phyloP scores from a whole-genome alignment of 441 rosid species.

The Macaranga tanarius region DNA sequence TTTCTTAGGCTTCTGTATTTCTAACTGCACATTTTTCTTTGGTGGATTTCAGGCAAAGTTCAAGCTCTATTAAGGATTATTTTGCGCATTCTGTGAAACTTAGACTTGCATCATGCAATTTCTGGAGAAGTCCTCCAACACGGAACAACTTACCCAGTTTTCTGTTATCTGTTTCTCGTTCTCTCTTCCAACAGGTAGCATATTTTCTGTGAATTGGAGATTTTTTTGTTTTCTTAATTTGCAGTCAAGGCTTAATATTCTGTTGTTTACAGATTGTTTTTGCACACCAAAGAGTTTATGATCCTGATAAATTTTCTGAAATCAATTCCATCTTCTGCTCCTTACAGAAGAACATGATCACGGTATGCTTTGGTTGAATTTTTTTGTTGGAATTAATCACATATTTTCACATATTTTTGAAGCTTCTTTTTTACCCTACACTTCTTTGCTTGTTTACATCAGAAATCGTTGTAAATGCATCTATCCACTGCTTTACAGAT shows the following conservation, averaged over 20 bases:
- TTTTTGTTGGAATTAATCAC: background rate
- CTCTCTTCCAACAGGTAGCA: conserved; percentile 72
- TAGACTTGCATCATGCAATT: conserved; percentile 50
- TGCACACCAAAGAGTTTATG: conserved; percentile 68
- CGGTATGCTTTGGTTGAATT: conserved; percentile 40
- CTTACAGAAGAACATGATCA: conserved; percentile 35
- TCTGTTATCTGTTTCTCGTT: conserved; percentile 59
- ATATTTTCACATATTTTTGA: background rate
- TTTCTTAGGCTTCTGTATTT: background rate
- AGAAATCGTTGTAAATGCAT: background rate
- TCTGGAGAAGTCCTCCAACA: conserved; percentile 54
- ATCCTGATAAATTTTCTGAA: conserved; percentile 50
- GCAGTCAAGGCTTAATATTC: conserved; percentile 20
- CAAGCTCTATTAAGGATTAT: conserved; percentile 59
- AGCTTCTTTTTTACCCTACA: background rate
- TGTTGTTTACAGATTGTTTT: conserved; percentile 57
- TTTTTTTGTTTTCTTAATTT: conserved; percentile 5
- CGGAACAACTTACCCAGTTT: conserved; percentile 37
- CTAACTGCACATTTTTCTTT: background rate
- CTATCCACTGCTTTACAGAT: background rate
- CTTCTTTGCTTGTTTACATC: background rate
- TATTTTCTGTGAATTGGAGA: conserved; percentile 17
- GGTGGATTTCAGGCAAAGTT: conserved; percentile 43
- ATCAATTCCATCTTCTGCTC: conserved; percentile 56
- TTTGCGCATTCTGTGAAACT: conserved; percentile 45